Conservation (phyloP, 768 basidiomycete genomes). For the Kwoniella bestiolae region DNA sequence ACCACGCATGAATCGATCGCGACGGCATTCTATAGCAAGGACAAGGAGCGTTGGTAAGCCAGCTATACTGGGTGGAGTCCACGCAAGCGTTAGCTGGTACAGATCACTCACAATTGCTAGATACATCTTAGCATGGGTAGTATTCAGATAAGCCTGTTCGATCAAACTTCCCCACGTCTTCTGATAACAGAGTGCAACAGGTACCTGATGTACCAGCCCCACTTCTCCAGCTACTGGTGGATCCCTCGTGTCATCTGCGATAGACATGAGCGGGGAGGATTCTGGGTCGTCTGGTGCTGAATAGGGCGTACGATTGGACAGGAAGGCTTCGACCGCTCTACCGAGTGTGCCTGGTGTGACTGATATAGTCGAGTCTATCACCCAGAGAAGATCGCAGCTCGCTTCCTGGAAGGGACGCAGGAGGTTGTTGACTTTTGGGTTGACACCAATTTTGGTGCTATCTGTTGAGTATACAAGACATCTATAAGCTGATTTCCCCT, state of each 20-base stretch:
- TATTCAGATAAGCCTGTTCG: slow-evolving; percentile 94
- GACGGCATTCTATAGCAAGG: slow-evolving; percentile 64
- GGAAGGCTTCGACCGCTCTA: slow-evolving; percentile 78
- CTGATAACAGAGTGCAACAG: slow-evolving; percentile 77
- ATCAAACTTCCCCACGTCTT: slow-evolving; percentile 75
- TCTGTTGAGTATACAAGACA: slow-evolving; percentile 60
- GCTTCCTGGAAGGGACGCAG: slow-evolving; percentile 80
- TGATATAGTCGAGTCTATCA: slow-evolving; percentile 92
- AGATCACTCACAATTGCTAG: slow-evolving; percentile 68
- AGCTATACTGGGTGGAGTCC: background rate
- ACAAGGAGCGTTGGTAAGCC: background rate
- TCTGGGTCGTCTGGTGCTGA: slow-evolving; percentile 39
- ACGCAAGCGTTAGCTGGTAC: background rate
- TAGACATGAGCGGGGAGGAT: slow-evolving; percentile 35
- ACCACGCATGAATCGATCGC: slow-evolving; percentile 93
- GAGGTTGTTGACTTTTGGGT: slow-evolving; percentile 98
- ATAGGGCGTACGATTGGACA: slow-evolving; percentile 22
- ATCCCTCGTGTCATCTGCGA: slow-evolving; percentile 28
- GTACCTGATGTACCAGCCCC: slow-evolving; percentile 93
- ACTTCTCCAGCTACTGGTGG: slow-evolving; percentile 59
- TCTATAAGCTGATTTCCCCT: slow-evolving; percentile 31
- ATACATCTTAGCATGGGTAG: slow-evolving; percentile 98
- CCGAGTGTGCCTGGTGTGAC: slow-evolving; percentile 77
- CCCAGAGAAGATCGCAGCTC: slow-evolving; percentile 88
- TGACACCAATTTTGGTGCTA: slow-evolving; percentile 81